phyloP scores from a whole-genome alignment of 2,329 filamentous ascomycete genomes.

The Purpureocillium takamizusanense region DNA sequence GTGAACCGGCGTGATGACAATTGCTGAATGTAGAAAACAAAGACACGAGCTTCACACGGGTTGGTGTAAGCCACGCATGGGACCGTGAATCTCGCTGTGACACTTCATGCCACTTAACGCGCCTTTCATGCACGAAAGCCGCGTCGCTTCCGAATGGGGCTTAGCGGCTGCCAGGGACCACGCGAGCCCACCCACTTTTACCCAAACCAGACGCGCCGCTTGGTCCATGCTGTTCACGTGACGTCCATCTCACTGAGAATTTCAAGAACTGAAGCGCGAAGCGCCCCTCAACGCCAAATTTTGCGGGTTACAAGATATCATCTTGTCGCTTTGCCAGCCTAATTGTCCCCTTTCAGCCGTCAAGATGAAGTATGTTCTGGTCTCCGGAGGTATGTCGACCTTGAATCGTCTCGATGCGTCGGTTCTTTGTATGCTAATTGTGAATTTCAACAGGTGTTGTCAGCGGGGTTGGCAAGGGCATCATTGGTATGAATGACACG shows the following conservation, averaged over 20 bases:
- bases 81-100: no score
- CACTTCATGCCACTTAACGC: no score
- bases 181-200: background rate
- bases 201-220: background rate
- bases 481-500: slow-evolving; percentile 8
- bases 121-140: background rate
- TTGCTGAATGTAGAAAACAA: no score
- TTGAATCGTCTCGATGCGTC: slow-evolving; percentile 16
- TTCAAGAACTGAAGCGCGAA: background rate
- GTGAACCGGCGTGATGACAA: no score
- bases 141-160: background rate
- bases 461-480: slow-evolving; percentile 38
- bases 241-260: background rate
- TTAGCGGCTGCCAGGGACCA: background rate
- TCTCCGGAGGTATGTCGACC: slow-evolving; percentile 55
- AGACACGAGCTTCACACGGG: no score
- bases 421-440: background rate
- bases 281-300: background rate
- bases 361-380: slow-evolving; percentile 74
- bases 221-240: slow-evolving; percentile 1
- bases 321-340: slow-evolving; percentile 1
- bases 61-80: no score
- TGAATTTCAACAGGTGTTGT: slow-evolving; percentile 22
- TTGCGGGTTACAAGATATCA: slow-evolving; percentile 1
- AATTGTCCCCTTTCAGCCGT: background rate